Percentiles rank a stretch among this genome's conserved stretches.
Conservation (phyloP, 2,329 filamentous ascomycete species). For the Colletotrichum nymphaeae region DNA sequence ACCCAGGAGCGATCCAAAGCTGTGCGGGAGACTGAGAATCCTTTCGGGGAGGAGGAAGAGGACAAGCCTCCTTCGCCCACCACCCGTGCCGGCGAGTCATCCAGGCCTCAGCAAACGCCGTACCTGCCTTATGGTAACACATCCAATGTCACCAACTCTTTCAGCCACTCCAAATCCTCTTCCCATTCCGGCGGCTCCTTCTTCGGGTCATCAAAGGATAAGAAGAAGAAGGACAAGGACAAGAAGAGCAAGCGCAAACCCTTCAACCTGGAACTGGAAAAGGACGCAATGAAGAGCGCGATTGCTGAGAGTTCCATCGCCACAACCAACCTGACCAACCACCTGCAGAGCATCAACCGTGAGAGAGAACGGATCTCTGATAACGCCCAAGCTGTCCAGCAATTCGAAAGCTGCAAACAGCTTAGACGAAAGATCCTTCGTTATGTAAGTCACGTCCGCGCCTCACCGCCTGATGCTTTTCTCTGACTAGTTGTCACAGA, state of each 20-base stretch:
- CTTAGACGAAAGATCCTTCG: slow-evolving; percentile 86
- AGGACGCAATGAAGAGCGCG: slow-evolving; percentile 85
- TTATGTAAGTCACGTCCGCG: slow-evolving; percentile 66
- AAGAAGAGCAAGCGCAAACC: slow-evolving; percentile 69
- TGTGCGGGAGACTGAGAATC: slow-evolving; percentile 81
- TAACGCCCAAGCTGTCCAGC: slow-evolving; percentile 77
- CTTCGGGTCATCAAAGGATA: slow-evolving; percentile 59
- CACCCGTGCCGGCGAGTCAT: slow-evolving; percentile 36
- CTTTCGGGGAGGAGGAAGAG: slow-evolving; percentile 75
- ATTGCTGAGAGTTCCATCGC: slow-evolving; percentile 92
- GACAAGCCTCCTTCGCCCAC: slow-evolving; percentile 51
- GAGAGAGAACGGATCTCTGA: slow-evolving; percentile 90
- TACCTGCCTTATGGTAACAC: slow-evolving; percentile 36
- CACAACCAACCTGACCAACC: slow-evolving; percentile 90
- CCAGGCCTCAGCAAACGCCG: slow-evolving; percentile 43
- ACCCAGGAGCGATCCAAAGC: slow-evolving; percentile 86
- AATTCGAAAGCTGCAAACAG: slow-evolving; percentile 88
- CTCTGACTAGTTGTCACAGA: slow-evolving; percentile 57
- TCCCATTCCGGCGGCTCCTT: slow-evolving; percentile 50
- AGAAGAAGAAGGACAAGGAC: slow-evolving; percentile 61
- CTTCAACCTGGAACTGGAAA: slow-evolving; percentile 90
- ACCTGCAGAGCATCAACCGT: slow-evolving; percentile 89
- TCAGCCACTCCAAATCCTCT: slow-evolving; percentile 51
- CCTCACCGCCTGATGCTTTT: background rate
- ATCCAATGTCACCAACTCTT: slow-evolving; percentile 35